phyloP scores from a whole-genome alignment of 495 filamentous ascomycete species.

The Penicillium cataractarum region DNA sequence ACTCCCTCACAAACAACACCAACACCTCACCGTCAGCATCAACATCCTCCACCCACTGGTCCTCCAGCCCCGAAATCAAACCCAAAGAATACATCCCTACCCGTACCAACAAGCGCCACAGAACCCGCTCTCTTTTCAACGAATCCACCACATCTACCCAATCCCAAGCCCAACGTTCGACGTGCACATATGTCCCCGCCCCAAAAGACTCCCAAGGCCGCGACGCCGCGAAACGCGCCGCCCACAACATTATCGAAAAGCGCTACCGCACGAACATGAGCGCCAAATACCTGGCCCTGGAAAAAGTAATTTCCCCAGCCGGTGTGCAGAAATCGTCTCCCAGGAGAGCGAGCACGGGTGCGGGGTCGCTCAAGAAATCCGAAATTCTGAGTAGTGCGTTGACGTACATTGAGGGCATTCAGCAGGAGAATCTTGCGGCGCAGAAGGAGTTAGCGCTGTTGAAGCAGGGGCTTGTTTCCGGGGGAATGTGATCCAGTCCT shows the following conservation, averaged over 20 bases:
- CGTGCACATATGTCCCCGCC: conserved; percentile 6
- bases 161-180: neutral
- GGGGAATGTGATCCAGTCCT: neutral
- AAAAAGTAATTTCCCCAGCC: conserved; percentile 41
- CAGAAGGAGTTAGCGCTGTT: no score
- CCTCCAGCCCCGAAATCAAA: conserved; percentile 41
- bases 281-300: conserved; percentile 52
- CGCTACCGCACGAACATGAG: conserved; percentile 59
- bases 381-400: no score
- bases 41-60: conserved; percentile 32
- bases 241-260: conserved; percentile 58
- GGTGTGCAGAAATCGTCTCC: conserved; percentile 31
- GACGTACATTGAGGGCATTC: no score
- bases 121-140: conserved; percentile 35
- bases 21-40: conserved; percentile 16
- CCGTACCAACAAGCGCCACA: conserved; percentile 30
- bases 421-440: no score
- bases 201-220: conserved; percentile 33
- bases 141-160: conserved; percentile 34
- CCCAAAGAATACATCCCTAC: conserved; percentile 33
- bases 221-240: conserved; percentile 52
- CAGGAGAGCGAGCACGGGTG: no score
- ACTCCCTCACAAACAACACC: no score
- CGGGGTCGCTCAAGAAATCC: no score
- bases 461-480: no score